A percentile compares a stretch with the other conserved stretches of the same genome.
Evolutionary conservation across 345 rosid species (phyloP).

Genomic region (Melastoma malabathricum): DNA sequence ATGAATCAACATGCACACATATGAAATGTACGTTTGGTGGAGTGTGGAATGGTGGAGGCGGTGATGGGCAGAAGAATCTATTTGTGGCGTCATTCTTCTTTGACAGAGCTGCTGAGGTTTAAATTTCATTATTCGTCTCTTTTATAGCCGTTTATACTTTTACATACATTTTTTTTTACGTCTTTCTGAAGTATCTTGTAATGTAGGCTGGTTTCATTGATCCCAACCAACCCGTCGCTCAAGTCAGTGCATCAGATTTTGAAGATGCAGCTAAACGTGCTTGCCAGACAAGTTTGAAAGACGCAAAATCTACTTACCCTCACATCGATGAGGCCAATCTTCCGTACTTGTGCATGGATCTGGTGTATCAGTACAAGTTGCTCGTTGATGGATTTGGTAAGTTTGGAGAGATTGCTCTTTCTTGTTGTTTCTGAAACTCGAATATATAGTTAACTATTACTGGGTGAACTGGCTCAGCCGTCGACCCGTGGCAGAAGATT

Average conservation of each 20-base stretch:
- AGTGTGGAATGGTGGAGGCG: constrained; percentile 98
- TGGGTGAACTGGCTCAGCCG: constrained; percentile 21
- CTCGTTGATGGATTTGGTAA: constrained; percentile 87
- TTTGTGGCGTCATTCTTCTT: constrained; percentile 94
- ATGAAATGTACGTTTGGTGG: constrained; percentile 96
- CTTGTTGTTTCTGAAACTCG: background rate
- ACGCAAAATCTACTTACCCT: constrained; percentile 42
- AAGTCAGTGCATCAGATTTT: constrained; percentile 60
- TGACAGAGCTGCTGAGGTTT: constrained; percentile 96
- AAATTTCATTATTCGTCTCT: background rate
- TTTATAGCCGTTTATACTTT: background rate
- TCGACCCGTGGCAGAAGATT: constrained; percentile 65
- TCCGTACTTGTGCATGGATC: constrained; percentile 92
- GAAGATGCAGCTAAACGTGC: constrained; percentile 77
- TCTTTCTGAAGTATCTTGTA: background rate
- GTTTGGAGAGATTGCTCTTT: constrained; percentile 1
- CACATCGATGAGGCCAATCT: constrained; percentile 35
- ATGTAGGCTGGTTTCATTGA: constrained; percentile 71
- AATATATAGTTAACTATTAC: background rate
- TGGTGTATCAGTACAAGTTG: constrained; percentile 66
- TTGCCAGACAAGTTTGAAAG: constrained; percentile 57
- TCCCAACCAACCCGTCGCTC: constrained; percentile 49
- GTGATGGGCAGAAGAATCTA: constrained; percentile 88
- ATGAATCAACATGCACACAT: constrained; percentile 65
- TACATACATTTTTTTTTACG: background rate